Conservation (phyloP, 768 basidiomycete genomes). For the Tephrocybe rancida region DNA sequence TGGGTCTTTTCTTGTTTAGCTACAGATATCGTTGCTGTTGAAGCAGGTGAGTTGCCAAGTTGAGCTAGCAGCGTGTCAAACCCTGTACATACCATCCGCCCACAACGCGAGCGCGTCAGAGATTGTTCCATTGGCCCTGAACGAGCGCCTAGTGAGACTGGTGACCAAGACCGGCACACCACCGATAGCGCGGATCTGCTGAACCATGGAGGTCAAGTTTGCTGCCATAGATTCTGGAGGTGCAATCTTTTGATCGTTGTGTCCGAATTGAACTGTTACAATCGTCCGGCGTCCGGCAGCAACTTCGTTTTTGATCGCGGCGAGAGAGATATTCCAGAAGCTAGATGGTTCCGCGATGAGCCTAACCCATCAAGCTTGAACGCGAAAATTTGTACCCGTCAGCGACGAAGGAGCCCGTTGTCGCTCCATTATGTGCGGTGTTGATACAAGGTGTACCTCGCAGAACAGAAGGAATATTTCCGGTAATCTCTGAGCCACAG, state of each 20-base stretch:
- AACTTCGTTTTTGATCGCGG: constrained; percentile 33
- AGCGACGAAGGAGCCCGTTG: constrained; percentile 42
- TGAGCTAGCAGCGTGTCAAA: not conserved
- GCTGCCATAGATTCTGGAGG: constrained; percentile 45
- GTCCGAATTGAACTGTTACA: constrained; percentile 45
- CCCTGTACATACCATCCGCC: constrained; percentile 32
- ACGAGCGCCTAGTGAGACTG: constrained; percentile 38
- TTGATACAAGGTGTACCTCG: constrained; percentile 39
- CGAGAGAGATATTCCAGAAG: constrained; percentile 37
- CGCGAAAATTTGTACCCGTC: constrained; percentile 24
- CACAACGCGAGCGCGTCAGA: constrained; percentile 37
- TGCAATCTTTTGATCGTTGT: constrained; percentile 43
- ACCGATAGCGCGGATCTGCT: constrained; percentile 36
- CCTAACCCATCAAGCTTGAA: not conserved
- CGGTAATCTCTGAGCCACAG: constrained; percentile 33
- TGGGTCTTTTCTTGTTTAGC: constrained; percentile 37
- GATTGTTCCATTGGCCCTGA: constrained; percentile 37
- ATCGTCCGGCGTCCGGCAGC: constrained; percentile 35
- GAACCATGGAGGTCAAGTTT: constrained; percentile 41
- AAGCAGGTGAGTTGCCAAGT: not conserved
- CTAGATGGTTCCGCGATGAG: constrained; percentile 6
- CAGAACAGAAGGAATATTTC: constrained; percentile 33
- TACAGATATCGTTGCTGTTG: constrained; percentile 34
- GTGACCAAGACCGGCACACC: constrained; percentile 44
- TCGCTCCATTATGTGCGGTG: constrained; percentile 41